These are phyloP conservation scores for Kondoa malvinella DNA, from an alignment of 768 basidiomycete genomes.

Conservation along the genomic window DNA sequence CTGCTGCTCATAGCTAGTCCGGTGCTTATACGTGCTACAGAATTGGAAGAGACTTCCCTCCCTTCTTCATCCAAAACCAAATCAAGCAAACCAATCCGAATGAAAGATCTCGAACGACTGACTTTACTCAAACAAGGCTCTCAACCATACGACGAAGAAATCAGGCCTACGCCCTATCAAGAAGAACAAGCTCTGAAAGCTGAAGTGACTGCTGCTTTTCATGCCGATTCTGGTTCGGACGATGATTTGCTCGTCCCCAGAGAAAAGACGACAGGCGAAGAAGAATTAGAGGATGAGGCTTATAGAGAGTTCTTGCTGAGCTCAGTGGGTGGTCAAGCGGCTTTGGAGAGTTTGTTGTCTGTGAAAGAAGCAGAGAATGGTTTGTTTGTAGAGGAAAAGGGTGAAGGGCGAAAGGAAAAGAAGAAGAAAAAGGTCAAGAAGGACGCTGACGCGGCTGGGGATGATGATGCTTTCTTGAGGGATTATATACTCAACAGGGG, in stretches of 20 bases:
- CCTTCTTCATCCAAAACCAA: slow-evolving; percentile 8
- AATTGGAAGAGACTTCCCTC: slow-evolving; percentile 28
- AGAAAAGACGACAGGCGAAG: slow-evolving; percentile 60
- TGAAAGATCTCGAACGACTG: slow-evolving; percentile 34
- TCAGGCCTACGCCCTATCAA: slow-evolving; percentile 48
- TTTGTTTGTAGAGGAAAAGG: background rate
- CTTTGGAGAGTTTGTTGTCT: slow-evolving; percentile 51
- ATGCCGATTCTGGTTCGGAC: slow-evolving; percentile 33
- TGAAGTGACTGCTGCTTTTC: slow-evolving; percentile 72
- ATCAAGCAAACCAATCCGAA: slow-evolving; percentile 28
- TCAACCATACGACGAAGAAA: slow-evolving; percentile 4
- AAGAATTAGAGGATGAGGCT: slow-evolving; percentile 62
- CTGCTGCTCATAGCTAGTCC: background rate
- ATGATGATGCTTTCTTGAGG: slow-evolving; percentile 10
- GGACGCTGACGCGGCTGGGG: slow-evolving; percentile 31
- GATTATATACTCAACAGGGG: slow-evolving; percentile 96
- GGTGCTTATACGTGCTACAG: slow-evolving; percentile 42
- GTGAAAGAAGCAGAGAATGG: slow-evolving; percentile 13
- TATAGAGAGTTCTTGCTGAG: slow-evolving; percentile 65
- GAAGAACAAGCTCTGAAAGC: slow-evolving; percentile 57
- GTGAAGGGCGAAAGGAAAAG: slow-evolving; percentile 1
- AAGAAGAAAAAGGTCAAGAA: slow-evolving; percentile 22
- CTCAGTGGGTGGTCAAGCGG: slow-evolving; percentile 49
- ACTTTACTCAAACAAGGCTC: slow-evolving; percentile 28
- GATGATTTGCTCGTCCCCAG: slow-evolving; percentile 52